Evolutionary conservation across 1,284 basidiomycete genomes (phyloP), one percentile per base, ranked within the genome.

Genomic region (Melampsora americana): DNA sequence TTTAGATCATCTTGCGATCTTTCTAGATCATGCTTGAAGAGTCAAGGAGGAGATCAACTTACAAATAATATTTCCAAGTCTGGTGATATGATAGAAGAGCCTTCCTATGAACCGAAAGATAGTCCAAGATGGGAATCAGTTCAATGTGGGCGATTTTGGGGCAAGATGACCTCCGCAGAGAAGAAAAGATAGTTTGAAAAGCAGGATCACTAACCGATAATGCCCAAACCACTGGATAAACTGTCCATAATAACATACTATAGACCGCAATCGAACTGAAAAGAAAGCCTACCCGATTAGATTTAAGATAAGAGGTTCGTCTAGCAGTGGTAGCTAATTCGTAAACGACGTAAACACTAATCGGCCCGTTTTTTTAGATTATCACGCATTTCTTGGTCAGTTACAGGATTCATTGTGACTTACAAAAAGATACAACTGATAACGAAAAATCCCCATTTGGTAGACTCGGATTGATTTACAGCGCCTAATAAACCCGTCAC

Each of bases 401-500:
- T 9, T 5, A 42, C 6, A 42, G 39, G 39, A 42, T 42, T 42
- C 6, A 23, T 23, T 56, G 53, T 9, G 53, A 56, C 53, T n/a
- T 28, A 56, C 53, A 56, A 56, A 12, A 56, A 56, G 53, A 56
- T 56, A 23, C 53, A 56, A 56, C 53, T 56, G 6, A 56, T 56
- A 1, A n/a, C 53, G 12, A 56, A 56, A 18, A 7, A 56, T n/a
- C 53, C 53, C 53, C 53, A 56, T 56, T 56, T 56, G 26, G 53
- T 56, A 56, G 53, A 56, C n/a, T 56, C 53, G 53, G 53, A 56
- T 56, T 56, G 53, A 28, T 56, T 56, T n/a, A 56, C 6, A 28
- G 53, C 53, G 7, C 53, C 53, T 23, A 56, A 28, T 28, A 56
- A n/a, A 28, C 53, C 53, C 1, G 53, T 56, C 9, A 56, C 53